Base-by-base conservation (phyloP, 805 yeast species). In the Wickerhamiella lipophila region DNA sequence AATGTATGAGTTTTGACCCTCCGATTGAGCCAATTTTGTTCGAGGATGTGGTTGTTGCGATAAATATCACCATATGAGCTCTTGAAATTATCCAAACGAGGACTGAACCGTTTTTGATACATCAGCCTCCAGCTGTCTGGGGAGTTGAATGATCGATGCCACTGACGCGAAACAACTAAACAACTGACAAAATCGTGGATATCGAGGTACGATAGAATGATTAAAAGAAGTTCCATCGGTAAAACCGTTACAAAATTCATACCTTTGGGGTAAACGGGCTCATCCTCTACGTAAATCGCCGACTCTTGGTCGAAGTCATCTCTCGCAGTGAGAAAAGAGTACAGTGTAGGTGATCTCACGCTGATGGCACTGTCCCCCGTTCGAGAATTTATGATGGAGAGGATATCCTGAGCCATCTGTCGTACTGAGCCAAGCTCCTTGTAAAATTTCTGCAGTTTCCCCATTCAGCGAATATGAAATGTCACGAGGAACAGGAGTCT, bases 51-150 rank as follows among this genome's bases (percentile, higher is more conserved):
- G 40, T 48, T 34, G 18, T 44, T 39, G 13, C 25, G 30, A 47
- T 47, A 53, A n/a, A 64, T 42, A 7, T 60, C 58, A 7, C 53
- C 27, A 15, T 23, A 40, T 12, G 29, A 5, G 19, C 43, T 23
- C 18, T 30, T 40, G 30, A 30, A 40, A 5, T 23, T 19, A 18
- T 22, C 49, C 46, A 6, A 36, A 38, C 1, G 44, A 49, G 56
- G 38, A 12, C 44, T 35, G 59, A 61, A 60, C 16, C 50, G 39
- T 21, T 43, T 29, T 1, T 41, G 29, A 49, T 48, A 60, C 35
- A 52, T 44, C 6, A 45, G 47, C 9, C 60, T 47, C 64, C 64
- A 60, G 11, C 55, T 49, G 3, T 49, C 29, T 34, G 56, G 47
- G 12, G 47, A 30, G 23, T 49, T 49, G 21, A 52, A 49, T 8